A percentile compares a stretch with the other conserved stretches of the same genome.
Conservation (phyloP, 2,329 filamentous ascomycete genomes). For the Colletotrichum lentis region DNA sequence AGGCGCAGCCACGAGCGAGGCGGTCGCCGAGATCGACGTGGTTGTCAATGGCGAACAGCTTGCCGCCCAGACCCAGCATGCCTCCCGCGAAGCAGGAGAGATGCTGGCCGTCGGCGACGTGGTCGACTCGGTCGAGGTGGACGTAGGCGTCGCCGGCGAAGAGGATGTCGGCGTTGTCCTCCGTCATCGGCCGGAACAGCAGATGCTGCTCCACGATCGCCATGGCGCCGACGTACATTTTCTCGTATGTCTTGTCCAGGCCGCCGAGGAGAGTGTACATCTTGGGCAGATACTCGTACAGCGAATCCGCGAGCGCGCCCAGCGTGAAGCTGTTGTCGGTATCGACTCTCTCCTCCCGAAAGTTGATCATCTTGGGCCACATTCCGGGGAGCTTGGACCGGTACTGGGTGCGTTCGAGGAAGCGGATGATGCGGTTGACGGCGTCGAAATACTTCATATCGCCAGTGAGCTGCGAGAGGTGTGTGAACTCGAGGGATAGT, state of each 20-base stretch:
- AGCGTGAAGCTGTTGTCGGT: conserved; percentile 45
- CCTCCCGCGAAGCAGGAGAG: conserved; percentile 62
- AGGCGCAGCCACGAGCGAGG: conserved; percentile 61
- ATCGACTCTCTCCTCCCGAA: conserved; percentile 56
- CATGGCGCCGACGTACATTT: conserved; percentile 65
- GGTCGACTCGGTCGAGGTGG: conserved; percentile 30
- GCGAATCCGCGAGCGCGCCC: conserved; percentile 52
- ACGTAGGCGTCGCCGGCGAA: conserved; percentile 55
- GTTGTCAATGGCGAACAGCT: conserved; percentile 51
- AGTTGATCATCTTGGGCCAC: conserved; percentile 74
- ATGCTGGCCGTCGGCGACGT: conserved; percentile 52
- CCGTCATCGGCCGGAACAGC: conserved; percentile 71
- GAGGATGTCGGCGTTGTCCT: conserved; percentile 67
- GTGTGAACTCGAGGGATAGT: conserved; percentile 75
- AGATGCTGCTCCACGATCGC: conserved; percentile 64
- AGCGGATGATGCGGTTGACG: conserved; percentile 71
- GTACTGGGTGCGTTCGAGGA: conserved; percentile 71
- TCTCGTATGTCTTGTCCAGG: conserved; percentile 60
- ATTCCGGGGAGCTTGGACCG: conserved; percentile 74
- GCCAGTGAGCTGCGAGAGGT: conserved; percentile 75
- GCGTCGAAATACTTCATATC: conserved; percentile 79
- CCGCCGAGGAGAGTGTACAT: conserved; percentile 67
- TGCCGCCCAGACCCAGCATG: conserved; percentile 58
- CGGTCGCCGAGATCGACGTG: conserved; percentile 55
- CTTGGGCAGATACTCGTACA: conserved; percentile 54